Evolutionary conservation across 495 filamentous ascomycete species (phyloP).

Genomic region (Letharia lupina): DNA sequence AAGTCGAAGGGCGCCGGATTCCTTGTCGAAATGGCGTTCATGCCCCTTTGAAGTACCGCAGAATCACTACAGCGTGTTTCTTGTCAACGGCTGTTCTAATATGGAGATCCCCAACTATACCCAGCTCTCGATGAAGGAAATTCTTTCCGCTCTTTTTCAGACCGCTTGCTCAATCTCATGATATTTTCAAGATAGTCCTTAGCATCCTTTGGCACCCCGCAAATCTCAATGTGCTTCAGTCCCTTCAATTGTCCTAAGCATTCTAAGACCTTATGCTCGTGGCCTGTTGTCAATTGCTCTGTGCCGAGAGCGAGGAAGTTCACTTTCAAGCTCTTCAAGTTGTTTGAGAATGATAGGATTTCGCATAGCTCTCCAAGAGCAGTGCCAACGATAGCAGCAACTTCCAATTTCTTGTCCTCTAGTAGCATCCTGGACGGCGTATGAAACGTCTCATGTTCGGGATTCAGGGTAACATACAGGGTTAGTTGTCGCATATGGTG

Average conservation of each 20-base stretch:
- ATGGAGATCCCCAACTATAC: neutral
- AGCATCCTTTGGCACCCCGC: neutral
- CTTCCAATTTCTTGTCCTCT: neutral
- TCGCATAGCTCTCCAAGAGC: conserved; percentile 5
- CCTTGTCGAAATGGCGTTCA: neutral
- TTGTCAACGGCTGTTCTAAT: neutral
- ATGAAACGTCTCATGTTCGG: neutral
- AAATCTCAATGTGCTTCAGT: neutral
- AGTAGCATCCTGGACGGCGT: neutral
- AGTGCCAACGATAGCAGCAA: neutral
- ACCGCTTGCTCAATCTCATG: neutral
- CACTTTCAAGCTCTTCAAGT: neutral
- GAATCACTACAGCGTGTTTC: neutral
- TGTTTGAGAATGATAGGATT: neutral
- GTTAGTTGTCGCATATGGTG: neutral
- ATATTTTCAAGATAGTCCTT: neutral
- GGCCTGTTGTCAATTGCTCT: neutral
- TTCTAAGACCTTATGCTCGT: neutral
- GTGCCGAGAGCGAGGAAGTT: neutral
- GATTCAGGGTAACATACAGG: neutral
- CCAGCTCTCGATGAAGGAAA: neutral
- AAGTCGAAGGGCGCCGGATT: neutral
- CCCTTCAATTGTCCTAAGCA: neutral
- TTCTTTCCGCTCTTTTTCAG: neutral
- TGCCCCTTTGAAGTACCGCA: neutral